These are phyloP conservation scores for Globisporangium takayamanum DNA, from an alignment of 352 stramenopile genomes.

Conservation along the genomic window DNA sequence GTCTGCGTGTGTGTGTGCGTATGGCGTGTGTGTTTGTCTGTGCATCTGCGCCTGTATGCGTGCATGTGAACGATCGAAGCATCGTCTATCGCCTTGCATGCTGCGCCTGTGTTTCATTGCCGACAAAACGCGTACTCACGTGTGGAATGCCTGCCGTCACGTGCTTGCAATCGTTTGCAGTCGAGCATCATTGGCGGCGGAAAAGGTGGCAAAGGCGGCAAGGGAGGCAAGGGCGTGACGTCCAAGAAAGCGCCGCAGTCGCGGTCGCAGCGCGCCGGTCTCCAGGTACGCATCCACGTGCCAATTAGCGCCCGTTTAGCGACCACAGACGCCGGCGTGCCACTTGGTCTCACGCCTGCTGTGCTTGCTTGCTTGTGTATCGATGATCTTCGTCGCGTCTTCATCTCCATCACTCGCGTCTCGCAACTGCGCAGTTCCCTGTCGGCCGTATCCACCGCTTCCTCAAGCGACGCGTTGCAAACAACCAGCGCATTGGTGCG, in stretches of 20 bases:
- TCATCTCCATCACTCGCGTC: conserved; percentile 3
- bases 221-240: conserved; percentile 98
- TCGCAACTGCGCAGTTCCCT: conserved; percentile 86
- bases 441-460: conserved; percentile 99
- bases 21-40: too few species aligned
- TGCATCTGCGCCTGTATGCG: too few species aligned
- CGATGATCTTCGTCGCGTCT: background rate
- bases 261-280: conserved; percentile 95
- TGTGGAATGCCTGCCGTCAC: too few species aligned
- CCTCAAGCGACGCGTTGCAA: conserved; percentile 97
- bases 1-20: too few species aligned
- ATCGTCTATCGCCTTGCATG: too few species aligned
- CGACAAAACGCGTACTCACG: too few species aligned
- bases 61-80: too few species aligned
- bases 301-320: background rate
- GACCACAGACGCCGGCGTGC: background rate
- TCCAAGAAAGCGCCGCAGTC: conserved; percentile 99
- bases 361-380: background rate
- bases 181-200: conserved; percentile 88
- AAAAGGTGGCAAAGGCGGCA: conserved; percentile 97
- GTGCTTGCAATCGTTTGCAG: conserved; percentile 15
- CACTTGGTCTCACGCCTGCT: background rate
- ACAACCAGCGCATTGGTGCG: conserved; percentile 98
- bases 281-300: conserved; percentile 76
- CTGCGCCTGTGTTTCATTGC: too few species aligned